phyloP scores from a whole-genome alignment of 176 grass and related monocot genomes.

The Cenchrus fungigraminus region DNA sequence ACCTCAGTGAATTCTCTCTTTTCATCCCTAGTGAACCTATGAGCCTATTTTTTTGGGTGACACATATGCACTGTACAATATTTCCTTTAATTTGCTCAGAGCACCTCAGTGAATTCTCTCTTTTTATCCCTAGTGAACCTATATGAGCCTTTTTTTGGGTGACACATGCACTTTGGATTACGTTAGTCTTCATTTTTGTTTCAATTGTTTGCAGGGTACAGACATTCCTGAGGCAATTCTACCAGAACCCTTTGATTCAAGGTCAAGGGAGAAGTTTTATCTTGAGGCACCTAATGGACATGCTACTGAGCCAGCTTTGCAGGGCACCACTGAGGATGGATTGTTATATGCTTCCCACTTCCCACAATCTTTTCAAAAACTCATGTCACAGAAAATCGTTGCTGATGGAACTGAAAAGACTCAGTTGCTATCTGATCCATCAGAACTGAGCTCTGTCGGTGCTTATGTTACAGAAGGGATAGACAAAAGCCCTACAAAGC shows the following conservation, averaged over 20 bases:
- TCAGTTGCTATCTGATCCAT: slow-evolving; percentile 53
- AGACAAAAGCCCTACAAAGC: slow-evolving; percentile 39
- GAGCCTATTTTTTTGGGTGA: background rate
- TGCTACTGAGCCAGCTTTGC: slow-evolving; percentile 37
- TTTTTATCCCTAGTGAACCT: slow-evolving; percentile 14
- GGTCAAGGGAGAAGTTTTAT: slow-evolving; percentile 42
- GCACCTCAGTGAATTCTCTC: background rate
- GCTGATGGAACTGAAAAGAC: slow-evolving; percentile 46
- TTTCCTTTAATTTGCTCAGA: slow-evolving; percentile 17
- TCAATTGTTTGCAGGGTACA: slow-evolving; percentile 54
- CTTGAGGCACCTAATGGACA: slow-evolving; percentile 41
- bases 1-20: background rate
- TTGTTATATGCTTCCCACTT: slow-evolving; percentile 74
- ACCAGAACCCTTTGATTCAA: slow-evolving; percentile 86
- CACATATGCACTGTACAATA: background rate
- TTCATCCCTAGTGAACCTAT: slow-evolving; percentile 13
- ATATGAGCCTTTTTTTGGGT: background rate
- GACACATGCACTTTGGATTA: background rate
- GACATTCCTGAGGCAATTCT: slow-evolving; percentile 78
- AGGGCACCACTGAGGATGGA: slow-evolving; percentile 44
- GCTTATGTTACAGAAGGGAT: slow-evolving; percentile 29
- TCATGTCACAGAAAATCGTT: slow-evolving; percentile 66
- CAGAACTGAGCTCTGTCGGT: slow-evolving; percentile 15
- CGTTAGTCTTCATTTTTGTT: slow-evolving; percentile 8
- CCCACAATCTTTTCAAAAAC: slow-evolving; percentile 69